phyloP scores from a whole-genome alignment of 768 basidiomycete species.

The Tricholoma terreum region DNA sequence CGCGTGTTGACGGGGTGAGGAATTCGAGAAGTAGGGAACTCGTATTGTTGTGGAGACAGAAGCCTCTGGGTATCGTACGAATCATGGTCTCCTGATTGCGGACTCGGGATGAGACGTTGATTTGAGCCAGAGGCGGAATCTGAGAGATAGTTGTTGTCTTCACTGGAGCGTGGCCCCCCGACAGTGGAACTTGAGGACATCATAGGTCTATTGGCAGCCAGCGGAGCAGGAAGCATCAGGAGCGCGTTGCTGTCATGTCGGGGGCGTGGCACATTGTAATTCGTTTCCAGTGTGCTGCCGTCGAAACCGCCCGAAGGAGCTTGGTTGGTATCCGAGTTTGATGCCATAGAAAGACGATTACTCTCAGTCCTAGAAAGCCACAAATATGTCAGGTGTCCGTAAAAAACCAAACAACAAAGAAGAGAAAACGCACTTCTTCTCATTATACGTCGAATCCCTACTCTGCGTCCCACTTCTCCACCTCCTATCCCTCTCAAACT shows the following conservation, averaged over 20 bases:
- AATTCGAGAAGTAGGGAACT: constrained; percentile 16
- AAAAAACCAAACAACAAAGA: neutral
- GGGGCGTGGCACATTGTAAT: constrained; percentile 42
- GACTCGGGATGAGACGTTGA: constrained; percentile 41
- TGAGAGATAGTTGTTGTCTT: constrained; percentile 43
- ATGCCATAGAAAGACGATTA: constrained; percentile 74
- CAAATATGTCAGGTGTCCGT: neutral
- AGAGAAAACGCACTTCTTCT: constrained; percentile 63
- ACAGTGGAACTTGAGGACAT: constrained; percentile 50
- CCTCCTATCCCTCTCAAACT: constrained; percentile 93
- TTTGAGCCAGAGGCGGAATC: constrained; percentile 40
- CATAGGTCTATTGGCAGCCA: constrained; percentile 55
- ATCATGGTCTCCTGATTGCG: constrained; percentile 38
- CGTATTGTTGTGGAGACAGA: constrained; percentile 26
- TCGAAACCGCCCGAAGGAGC: constrained; percentile 50
- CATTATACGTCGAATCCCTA: constrained; percentile 70
- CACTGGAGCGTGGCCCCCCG: constrained; percentile 44
- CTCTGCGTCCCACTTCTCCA: constrained; percentile 89
- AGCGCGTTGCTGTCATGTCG: constrained; percentile 69
- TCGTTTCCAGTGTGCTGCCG: constrained; percentile 61
- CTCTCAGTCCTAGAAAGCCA: constrained; percentile 27
- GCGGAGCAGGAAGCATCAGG: constrained; percentile 72
- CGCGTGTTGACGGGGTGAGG: constrained; percentile 19
- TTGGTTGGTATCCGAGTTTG: constrained; percentile 68
- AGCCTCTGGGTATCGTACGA: constrained; percentile 36